Percentiles rank a stretch among this genome's conserved stretches.
These are phyloP conservation scores for Fonsecaea monophora DNA, from an alignment of 2,329 filamentous ascomycete genomes.

Conservation along the genomic window DNA sequence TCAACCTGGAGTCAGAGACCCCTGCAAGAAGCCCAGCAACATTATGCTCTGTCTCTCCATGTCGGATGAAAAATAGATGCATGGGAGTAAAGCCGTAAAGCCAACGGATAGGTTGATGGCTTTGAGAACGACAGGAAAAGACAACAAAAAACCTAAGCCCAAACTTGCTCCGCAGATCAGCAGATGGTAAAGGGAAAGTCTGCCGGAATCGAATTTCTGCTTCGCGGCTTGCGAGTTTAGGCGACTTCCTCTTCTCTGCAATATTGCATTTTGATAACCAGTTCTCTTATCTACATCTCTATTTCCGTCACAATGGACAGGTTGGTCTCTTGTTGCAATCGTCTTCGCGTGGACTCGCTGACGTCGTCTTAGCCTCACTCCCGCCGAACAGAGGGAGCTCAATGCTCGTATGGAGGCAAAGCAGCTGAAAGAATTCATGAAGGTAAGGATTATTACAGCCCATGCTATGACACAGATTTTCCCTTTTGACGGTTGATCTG, in stretches of 20 bases:
- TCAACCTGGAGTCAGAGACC: constrained; percentile 78
- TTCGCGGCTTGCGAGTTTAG: not conserved
- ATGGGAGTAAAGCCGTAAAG: constrained; percentile 47
- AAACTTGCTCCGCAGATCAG: not conserved
- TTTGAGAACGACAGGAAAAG: not conserved
- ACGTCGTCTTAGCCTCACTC: constrained; percentile 65
- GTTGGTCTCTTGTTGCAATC: constrained; percentile 21
- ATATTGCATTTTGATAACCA: not conserved
- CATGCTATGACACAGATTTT: constrained; percentile 8
- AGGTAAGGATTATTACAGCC: constrained; percentile 65
- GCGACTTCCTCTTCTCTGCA: not conserved
- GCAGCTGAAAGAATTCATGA: constrained; percentile 99
- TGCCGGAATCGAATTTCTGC: not conserved
- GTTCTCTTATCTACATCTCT: not conserved
- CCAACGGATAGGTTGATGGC: not conserved
- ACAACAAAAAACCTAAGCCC: not conserved
- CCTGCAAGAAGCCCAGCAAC: constrained; percentile 72
- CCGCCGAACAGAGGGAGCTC: constrained; percentile 87
- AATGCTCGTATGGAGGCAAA: constrained; percentile 94
- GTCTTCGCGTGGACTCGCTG: not conserved
- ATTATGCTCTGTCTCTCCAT: constrained; percentile 91
- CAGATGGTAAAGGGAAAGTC: not conserved
- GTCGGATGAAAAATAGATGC: constrained; percentile 78
- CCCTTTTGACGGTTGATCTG: not conserved
- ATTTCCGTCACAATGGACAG: constrained; percentile 33